Base-by-base conservation (phyloP, 768 basidiomycete genomes). In the Udeniomyces megalosporus region DNA sequence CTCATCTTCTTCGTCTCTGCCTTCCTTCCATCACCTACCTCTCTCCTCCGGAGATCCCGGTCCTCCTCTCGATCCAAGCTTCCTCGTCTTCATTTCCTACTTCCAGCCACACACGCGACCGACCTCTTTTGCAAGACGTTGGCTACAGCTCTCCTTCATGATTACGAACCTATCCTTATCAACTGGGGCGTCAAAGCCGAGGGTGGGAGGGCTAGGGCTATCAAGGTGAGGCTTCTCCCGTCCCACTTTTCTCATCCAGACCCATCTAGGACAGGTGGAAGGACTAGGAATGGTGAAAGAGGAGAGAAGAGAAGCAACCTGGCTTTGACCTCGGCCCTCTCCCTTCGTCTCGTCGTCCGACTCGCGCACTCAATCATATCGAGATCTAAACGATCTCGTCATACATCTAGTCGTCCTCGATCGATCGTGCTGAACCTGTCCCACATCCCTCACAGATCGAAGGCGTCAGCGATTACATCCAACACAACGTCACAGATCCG, bases 381-480 rank as follows among this genome's bases (percentile, higher is more conserved):
- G n/a, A n/a, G n/a, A n/a, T n/a, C n/a, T n/a, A n/a, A n/a, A n/a
- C n/a, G n/a, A n/a, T n/a, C n/a, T n/a, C n/a, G n/a, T n/a, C n/a
- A n/a, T n/a, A n/a, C n/a, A n/a, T n/a, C n/a, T n/a, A n/a, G n/a
- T n/a, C n/a, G n/a, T n/a, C n/a, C n/a, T n/a, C n/a, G n/a, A n/a
- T n/a, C n/a, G n/a, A n/a, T n/a, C n/a, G n/a, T n/a, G n/a, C n/a
- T n/a, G n/a, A n/a, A n/a, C n/a, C n/a, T n/a, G n/a, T n/a, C n/a
- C n/a, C n/a, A n/a, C n/a, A n/a, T n/a, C n/a, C n/a, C n/a, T 56
- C n/a, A 56, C 29, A 60, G 59, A 50, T 60, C 35, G 14, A 51
- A 15, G 59, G 59, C 20, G 59, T 60, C 4, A 48, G 44, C 24
- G 26, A 51, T 10, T 60, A 60, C 17, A 26, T 60, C 20, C 12